Conservation (phyloP, 345 rosid species). For the Arabidopsis thaliana region DNA sequence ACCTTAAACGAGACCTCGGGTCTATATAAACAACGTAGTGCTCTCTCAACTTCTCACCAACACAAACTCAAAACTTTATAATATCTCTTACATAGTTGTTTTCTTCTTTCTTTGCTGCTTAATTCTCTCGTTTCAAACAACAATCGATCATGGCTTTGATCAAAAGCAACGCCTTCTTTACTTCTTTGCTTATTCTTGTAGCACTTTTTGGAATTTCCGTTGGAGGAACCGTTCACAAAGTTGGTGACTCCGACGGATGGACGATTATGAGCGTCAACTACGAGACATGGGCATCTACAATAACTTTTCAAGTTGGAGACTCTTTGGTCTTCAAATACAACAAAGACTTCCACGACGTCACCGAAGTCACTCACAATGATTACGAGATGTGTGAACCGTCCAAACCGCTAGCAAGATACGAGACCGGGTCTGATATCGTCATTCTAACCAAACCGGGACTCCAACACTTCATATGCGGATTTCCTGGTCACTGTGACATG, state of each 20-base stretch:
- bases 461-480: conserved; percentile 20
- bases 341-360: conserved; percentile 22
- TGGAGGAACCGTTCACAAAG: conserved; percentile 18
- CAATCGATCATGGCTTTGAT: background rate
- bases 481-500: background rate
- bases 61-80: conserved; percentile 1
- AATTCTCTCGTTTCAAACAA: background rate
- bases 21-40: background rate
- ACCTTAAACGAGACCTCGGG: background rate
- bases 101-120: background rate
- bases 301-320: conserved; percentile 33
- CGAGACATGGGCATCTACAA: conserved; percentile 26
- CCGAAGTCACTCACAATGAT: conserved; percentile 18
- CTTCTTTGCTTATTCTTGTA: background rate
- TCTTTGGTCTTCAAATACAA: conserved; percentile 24
- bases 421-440: background rate
- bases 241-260: conserved; percentile 12
- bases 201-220: background rate
- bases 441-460: conserved; percentile 23
- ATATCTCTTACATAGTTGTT: background rate
- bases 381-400: background rate
- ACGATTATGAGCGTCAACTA: conserved; percentile 1
- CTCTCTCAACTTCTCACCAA: background rate
- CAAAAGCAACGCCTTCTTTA: background rate
- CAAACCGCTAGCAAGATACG: background rate